Conservation (phyloP, 2,329 filamentous ascomycete genomes). For the Fusarium nanum region DNA sequence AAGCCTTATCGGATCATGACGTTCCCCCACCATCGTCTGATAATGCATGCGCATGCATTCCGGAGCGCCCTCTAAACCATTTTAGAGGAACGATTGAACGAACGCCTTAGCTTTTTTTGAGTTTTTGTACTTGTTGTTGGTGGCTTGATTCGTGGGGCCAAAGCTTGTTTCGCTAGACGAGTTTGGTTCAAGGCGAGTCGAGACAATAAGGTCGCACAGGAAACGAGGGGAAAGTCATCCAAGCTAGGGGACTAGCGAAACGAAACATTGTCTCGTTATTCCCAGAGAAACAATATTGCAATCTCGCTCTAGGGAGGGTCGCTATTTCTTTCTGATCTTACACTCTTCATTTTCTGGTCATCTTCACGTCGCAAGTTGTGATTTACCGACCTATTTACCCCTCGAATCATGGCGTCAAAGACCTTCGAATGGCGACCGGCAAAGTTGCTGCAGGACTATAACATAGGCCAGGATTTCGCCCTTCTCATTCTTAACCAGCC, state of each 20-base stretch:
- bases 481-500: constrained; percentile 66
- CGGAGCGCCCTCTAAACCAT: constrained; percentile 19
- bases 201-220: constrained; percentile 28
- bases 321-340: background rate
- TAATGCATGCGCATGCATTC: constrained; percentile 20
- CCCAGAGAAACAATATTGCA: constrained; percentile 4
- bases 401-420: constrained; percentile 40
- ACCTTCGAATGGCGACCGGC: constrained; percentile 56
- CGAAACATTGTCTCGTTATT: constrained; percentile 14
- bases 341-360: background rate
- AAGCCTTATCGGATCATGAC: constrained; percentile 39
- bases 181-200: constrained; percentile 7
- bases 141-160: constrained; percentile 20
- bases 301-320: background rate
- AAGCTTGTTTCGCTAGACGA: constrained; percentile 24
- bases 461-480: constrained; percentile 53
- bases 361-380: constrained; percentile 1
- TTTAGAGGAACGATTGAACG: background rate
- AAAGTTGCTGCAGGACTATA: constrained; percentile 51
- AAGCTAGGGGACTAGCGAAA: constrained; percentile 7
- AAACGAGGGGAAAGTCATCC: constrained; percentile 31
- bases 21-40: constrained; percentile 27
- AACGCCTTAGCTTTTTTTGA: constrained; percentile 14
- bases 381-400: background rate
- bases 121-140: constrained; percentile 12